A percentile compares a stretch with the other conserved stretches of the same genome.
These are phyloP conservation scores for Nyssa sinensis DNA, from an alignment of 148 eudicot genomes.

Conservation along the genomic window DNA sequence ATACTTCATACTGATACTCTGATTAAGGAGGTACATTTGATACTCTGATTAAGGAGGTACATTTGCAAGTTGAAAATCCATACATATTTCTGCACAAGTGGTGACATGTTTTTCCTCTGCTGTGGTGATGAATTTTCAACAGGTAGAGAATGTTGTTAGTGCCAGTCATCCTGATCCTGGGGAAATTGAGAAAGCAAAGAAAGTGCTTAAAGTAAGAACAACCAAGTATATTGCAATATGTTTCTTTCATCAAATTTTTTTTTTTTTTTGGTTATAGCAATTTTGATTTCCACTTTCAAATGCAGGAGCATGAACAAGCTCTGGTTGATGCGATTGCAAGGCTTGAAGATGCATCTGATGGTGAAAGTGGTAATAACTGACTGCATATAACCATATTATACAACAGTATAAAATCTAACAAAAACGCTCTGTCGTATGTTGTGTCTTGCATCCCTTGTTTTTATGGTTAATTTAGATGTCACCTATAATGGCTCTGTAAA, in stretches of 20 bases:
- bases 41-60: neutral
- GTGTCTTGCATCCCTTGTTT: neutral
- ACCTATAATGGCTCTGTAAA: neutral
- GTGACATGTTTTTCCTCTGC: neutral
- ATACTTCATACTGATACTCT: conserved; percentile 62
- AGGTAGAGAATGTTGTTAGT: conserved; percentile 65
- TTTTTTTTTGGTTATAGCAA: conserved; percentile 10
- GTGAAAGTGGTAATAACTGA: conserved; percentile 75
- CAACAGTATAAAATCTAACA: neutral
- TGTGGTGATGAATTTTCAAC: conserved; percentile 16
- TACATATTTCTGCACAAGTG: neutral
- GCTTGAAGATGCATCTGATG: conserved; percentile 75
- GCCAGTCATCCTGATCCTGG: conserved; percentile 55
- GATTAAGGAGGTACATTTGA: conserved; percentile 50
- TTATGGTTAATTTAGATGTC: neutral
- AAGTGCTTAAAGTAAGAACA: conserved; percentile 58
- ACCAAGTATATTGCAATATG: neutral
- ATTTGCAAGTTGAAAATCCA: neutral
- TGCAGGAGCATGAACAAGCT: conserved; percentile 86
- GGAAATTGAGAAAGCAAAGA: conserved; percentile 79
- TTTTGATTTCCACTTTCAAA: conserved; percentile 2
- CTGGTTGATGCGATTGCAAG: conserved; percentile 74
- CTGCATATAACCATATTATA: conserved; percentile 2
- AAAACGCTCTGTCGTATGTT: neutral
- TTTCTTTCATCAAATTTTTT: neutral